These are phyloP conservation scores for Serendipita sp. DNA, from an alignment of 768 basidiomycete species.

Conservation along the genomic window DNA sequence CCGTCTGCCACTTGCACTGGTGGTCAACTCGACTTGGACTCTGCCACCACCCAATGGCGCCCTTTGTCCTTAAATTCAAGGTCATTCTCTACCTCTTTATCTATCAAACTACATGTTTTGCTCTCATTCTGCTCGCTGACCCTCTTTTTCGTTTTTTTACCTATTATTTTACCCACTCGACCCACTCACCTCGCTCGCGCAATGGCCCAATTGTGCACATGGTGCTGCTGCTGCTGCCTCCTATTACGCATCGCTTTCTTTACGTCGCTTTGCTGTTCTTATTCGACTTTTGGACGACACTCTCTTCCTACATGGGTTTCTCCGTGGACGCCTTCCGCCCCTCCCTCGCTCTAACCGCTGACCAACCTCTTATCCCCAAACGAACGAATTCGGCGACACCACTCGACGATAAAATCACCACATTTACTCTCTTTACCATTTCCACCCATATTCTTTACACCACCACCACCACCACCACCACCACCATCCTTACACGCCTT, in stretches of 20 bases:
- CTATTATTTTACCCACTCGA: neutral
- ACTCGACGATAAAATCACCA: neutral
- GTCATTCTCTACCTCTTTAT: conserved; percentile 7
- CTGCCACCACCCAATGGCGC: conserved; percentile 6
- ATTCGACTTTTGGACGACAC: neutral
- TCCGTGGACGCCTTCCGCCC: neutral
- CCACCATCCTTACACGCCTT: neutral
- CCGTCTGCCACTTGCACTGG: no score
- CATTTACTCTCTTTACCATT: neutral
- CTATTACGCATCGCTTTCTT: no score
- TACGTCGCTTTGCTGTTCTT: neutral
- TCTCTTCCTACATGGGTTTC: neutral
- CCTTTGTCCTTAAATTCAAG: conserved; percentile 21
- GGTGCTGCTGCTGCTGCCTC: no score
- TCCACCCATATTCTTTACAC: neutral
- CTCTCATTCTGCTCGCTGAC: conserved; percentile 7
- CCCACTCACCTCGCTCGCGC: neutral
- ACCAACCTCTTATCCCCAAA: no score
- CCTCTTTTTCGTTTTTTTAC: neutral
- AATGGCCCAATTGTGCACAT: neutral
- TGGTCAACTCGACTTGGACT: neutral
- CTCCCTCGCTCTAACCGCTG: no score
- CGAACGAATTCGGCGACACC: neutral
- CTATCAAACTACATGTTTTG: neutral
- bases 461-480: no score